Evolutionary conservation across 164 flowering plant species (phyloP).

Genomic region (Dillenia turbinata): DNA sequence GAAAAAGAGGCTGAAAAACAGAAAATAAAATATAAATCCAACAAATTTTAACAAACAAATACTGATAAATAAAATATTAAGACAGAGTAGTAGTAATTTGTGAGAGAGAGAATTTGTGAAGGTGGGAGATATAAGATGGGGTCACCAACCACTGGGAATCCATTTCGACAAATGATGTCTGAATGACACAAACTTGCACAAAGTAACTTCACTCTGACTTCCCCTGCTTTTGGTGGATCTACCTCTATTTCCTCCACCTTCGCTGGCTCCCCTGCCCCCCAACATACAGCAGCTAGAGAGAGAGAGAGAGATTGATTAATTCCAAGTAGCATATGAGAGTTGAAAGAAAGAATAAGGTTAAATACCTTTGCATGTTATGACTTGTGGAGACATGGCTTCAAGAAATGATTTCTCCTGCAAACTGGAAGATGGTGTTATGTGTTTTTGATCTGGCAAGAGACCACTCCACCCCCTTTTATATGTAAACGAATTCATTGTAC

Average conservation of each 20-base stretch:
- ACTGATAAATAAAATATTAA: neutral
- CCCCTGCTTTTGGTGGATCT: constrained; percentile 35
- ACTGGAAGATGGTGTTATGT: too few species aligned
- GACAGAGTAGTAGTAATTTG: neutral
- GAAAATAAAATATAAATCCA: neutral
- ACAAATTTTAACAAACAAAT: neutral
- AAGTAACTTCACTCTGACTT: constrained; percentile 48
- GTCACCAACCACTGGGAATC: constrained; percentile 13
- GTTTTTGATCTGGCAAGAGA: too few species aligned
- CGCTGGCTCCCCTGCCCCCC: constrained; percentile 26
- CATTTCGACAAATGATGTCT: constrained; percentile 25
- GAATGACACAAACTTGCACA: constrained; percentile 49
- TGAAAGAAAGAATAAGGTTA: neutral
- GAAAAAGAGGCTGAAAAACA: constrained; percentile 33
- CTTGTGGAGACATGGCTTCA: constrained; percentile 6
- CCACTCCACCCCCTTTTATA: too few species aligned
- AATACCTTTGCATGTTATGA: constrained; percentile 24
- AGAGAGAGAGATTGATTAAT: neutral
- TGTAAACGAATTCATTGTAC: too few species aligned
- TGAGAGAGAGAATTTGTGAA: neutral
- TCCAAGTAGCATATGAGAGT: neutral
- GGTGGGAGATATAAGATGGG: neutral
- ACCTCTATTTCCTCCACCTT: constrained; percentile 43
- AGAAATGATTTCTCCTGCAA: neutral
- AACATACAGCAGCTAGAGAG: constrained; percentile 29